Evolutionary conservation across 768 basidiomycete genomes (phyloP).

Genomic region (Leccinum fibrillosum): DNA sequence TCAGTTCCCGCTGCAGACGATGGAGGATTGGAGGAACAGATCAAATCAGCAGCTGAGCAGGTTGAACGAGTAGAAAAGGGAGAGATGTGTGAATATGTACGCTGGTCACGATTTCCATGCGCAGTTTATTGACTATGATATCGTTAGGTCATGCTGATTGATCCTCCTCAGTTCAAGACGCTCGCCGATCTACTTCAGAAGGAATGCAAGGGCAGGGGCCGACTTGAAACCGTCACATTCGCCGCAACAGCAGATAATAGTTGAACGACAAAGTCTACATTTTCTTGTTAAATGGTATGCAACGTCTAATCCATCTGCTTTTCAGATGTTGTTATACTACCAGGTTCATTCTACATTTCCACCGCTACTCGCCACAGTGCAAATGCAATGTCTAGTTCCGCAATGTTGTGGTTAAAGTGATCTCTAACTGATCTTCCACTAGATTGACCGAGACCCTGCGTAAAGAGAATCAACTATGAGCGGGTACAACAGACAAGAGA

Average conservation of each 20-base stretch:
- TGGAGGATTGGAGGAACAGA: slow-evolving; percentile 63
- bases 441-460: slow-evolving; percentile 19
- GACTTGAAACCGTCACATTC: slow-evolving; percentile 79
- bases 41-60: slow-evolving; percentile 72
- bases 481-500: background rate
- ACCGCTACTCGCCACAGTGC: background rate
- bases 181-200: slow-evolving; percentile 89
- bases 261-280: slow-evolving; percentile 3
- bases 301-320: background rate
- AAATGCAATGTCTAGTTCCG: slow-evolving; percentile 8
- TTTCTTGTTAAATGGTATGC: background rate
- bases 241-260: slow-evolving; percentile 51
- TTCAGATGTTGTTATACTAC: background rate
- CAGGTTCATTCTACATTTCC: background rate
- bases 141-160: slow-evolving; percentile 83
- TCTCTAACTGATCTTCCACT: slow-evolving; percentile 21
- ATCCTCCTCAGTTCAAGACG: slow-evolving; percentile 86
- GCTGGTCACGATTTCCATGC: slow-evolving; percentile 27
- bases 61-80: slow-evolving; percentile 80
- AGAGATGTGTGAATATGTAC: slow-evolving; percentile 84
- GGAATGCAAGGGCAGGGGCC: slow-evolving; percentile 84
- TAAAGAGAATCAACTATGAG: background rate
- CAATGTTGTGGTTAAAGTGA: slow-evolving; percentile 11
- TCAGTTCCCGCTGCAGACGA: slow-evolving; percentile 66
- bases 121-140: slow-evolving; percentile 9